These are phyloP conservation scores for Pythium myriotylum DNA, from an alignment of 352 stramenopile species.

Conservation along the genomic window DNA sequence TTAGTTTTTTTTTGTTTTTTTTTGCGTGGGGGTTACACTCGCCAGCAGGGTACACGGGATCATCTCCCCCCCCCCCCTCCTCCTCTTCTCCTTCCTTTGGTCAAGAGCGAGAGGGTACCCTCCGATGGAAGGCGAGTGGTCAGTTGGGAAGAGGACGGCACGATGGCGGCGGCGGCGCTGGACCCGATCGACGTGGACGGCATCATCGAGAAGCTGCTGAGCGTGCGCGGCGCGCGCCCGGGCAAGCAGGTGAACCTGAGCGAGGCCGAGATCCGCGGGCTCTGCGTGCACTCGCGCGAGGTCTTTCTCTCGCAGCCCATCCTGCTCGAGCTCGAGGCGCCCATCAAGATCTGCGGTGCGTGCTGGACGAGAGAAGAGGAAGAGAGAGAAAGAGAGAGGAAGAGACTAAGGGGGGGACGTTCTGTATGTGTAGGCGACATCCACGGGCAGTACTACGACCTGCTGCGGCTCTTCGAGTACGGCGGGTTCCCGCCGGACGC, in stretches of 20 bases:
- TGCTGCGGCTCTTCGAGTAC: conserved; percentile 91
- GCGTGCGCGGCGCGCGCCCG: conserved; percentile 86
- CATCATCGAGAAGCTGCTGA: conserved; percentile 92
- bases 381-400: too few species aligned
- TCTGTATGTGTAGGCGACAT: conserved; percentile 90
- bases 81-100: too few species aligned
- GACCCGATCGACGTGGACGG: conserved; percentile 83
- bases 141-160: not conserved
- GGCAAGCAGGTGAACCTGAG: conserved; percentile 90
- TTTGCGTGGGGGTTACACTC: too few species aligned
- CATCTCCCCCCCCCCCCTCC: too few species aligned
- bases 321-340: conserved; percentile 97
- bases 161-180: conserved; percentile 32
- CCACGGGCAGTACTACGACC: conserved; percentile 95
- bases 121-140: too few species aligned
- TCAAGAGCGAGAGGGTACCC: too few species aligned
- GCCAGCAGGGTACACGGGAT: too few species aligned
- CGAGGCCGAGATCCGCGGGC: conserved; percentile 91
- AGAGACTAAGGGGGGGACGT: too few species aligned
- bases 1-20: too few species aligned
- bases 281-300: conserved; percentile 89
- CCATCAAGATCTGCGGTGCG: conserved; percentile 96
- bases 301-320: conserved; percentile 92
- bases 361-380: not conserved
- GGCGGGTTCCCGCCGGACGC: conserved; percentile 69